A percentile compares a stretch with the other conserved stretches of the same genome.
Conservation (phyloP, 352 stramenopile genomes). For the Blastocystis sp. region DNA sequence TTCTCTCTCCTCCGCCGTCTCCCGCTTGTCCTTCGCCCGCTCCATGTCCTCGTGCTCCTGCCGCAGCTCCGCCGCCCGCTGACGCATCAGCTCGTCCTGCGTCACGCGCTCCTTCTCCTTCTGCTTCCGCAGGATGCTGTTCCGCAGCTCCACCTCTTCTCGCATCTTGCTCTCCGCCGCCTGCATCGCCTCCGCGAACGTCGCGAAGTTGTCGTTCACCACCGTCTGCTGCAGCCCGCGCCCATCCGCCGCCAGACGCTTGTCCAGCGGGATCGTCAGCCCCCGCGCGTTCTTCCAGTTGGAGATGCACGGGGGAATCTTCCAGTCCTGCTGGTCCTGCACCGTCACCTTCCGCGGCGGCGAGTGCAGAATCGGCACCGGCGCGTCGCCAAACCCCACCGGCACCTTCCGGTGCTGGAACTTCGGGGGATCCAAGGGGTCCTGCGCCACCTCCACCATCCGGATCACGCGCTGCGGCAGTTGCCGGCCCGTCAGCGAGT, state of each 20-base stretch:
- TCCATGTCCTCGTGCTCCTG: conserved; percentile 61
- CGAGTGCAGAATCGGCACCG: conserved; percentile 79
- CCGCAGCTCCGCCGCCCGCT: conserved; percentile 79
- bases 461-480: conserved; percentile 87
- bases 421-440: conserved; percentile 96
- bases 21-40: neutral
- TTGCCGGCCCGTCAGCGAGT: conserved; percentile 54
- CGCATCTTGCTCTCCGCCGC: conserved; percentile 89
- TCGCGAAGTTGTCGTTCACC: conserved; percentile 96
- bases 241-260: conserved; percentile 90
- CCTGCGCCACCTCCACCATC: conserved; percentile 91
- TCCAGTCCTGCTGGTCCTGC: conserved; percentile 86
- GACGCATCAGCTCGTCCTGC: conserved; percentile 85
- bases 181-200: conserved; percentile 85
- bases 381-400: conserved; percentile 72
- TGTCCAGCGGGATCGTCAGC: conserved; percentile 97
- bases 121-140: conserved; percentile 69
- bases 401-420: conserved; percentile 95
- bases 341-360: conserved; percentile 80
- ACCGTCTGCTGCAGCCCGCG: conserved; percentile 77
- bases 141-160: conserved; percentile 88
- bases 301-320: conserved; percentile 94
- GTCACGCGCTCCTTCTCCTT: conserved; percentile 79
- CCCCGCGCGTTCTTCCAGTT: conserved; percentile 97
- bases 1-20: conserved; percentile 5